These are phyloP conservation scores for Claviceps citrina DNA, from an alignment of 2,329 filamentous ascomycete genomes.

Conservation along the genomic window DNA sequence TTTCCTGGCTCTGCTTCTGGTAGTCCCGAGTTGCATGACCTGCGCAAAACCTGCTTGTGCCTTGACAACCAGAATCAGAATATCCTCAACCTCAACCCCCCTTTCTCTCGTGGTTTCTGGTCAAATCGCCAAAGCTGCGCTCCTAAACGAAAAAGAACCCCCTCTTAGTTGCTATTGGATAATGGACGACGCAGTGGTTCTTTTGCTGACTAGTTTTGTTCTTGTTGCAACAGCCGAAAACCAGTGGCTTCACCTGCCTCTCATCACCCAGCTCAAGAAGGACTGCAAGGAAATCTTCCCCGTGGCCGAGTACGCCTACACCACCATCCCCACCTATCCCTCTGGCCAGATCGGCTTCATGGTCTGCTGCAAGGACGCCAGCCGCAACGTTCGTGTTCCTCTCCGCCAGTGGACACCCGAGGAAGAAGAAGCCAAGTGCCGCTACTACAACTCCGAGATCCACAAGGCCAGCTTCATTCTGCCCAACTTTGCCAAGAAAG, in stretches of 20 bases:
- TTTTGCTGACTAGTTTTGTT: constrained; percentile 6
- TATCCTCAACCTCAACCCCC: too few relatives aligned
- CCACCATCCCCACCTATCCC: constrained; percentile 97
- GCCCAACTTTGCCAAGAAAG: constrained; percentile 82
- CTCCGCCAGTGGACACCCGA: constrained; percentile 66
- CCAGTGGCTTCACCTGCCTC: constrained; percentile 92
- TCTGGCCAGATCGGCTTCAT: constrained; percentile 99
- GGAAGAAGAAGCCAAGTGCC: constrained; percentile 85
- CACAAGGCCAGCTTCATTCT: constrained; percentile 89
- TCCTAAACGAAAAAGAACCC: not conserved
- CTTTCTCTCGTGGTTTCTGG: too few relatives aligned
- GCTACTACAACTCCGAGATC: constrained; percentile 95
- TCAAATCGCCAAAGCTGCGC: not conserved
- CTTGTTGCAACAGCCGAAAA: constrained; percentile 60
- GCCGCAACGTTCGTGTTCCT: constrained; percentile 69
- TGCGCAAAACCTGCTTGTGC: not conserved
- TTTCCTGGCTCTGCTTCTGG: constrained; percentile 22
- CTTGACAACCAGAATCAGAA: too few relatives aligned
- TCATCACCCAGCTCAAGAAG: constrained; percentile 93
- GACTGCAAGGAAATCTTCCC: constrained; percentile 95
- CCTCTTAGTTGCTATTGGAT: not conserved
- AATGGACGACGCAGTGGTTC: constrained; percentile 2
- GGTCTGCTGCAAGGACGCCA: constrained; percentile 94
- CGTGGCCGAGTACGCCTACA: constrained; percentile 95
- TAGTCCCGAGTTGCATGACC: constrained; percentile 19